Evolutionary conservation across 2,329 filamentous ascomycete species (phyloP).

Genomic region (Corniculantispora saksenae): DNA sequence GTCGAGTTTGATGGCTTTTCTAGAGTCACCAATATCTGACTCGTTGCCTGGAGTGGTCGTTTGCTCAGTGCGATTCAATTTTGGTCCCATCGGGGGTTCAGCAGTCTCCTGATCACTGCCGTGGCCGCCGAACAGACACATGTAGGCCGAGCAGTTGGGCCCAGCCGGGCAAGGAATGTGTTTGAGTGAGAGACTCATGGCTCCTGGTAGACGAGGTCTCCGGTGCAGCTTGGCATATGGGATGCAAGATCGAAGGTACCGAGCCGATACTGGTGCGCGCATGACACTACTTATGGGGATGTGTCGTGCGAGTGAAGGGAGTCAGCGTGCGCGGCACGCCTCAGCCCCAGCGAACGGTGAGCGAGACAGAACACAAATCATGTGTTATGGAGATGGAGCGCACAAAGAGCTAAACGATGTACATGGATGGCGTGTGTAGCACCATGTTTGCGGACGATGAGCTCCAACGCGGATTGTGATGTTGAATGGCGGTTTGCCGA

Average conservation of each 20-base stretch:
- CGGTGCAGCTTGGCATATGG: not conserved
- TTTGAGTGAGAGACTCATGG: conserved; percentile 46
- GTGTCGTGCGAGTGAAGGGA: not conserved
- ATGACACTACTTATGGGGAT: not conserved
- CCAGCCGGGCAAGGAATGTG: conserved; percentile 53
- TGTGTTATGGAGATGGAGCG: not conserved
- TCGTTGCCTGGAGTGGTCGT: not conserved
- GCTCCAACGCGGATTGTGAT: not conserved
- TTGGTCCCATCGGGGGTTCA: not conserved
- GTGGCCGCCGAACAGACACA: conserved; percentile 47
- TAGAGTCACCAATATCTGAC: not conserved
- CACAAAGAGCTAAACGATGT: not conserved
- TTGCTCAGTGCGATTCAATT: not conserved
- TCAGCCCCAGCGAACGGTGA: not conserved
- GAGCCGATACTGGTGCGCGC: not conserved
- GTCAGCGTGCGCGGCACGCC: not conserved
- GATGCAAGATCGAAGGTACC: not conserved
- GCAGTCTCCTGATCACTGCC: conserved; percentile 36
- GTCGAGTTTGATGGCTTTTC: not conserved
- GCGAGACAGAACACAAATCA: not conserved
- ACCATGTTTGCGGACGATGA: conserved; percentile 6
- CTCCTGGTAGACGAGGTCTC: not conserved
- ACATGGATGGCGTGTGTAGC: conserved; percentile 2
- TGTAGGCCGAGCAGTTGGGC: conserved; percentile 48
- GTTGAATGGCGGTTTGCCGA: conserved; percentile 2